A percentile compares a stretch with the other conserved stretches of the same genome.
Evolutionary conservation across 1,139 yeast genomes (phyloP).

Genomic region (Taphrina betulina): DNA sequence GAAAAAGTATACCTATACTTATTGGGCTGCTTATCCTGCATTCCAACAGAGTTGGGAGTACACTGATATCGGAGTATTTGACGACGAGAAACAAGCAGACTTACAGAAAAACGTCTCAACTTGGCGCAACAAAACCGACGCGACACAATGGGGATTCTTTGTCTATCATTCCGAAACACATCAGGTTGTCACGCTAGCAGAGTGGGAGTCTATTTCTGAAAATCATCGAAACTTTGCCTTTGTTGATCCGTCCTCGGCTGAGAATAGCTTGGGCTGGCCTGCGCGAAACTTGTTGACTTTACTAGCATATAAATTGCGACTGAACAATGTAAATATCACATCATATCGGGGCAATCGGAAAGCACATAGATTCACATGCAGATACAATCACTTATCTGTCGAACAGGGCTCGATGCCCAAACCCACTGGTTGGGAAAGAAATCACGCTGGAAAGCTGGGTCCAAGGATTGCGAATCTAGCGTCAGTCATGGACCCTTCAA

Average conservation of each 20-base stretch:
- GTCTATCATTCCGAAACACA: not conserved
- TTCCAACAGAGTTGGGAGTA: constrained; percentile 43
- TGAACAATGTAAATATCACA: constrained; percentile 48
- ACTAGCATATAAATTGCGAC: constrained; percentile 48
- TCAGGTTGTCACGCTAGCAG: not conserved
- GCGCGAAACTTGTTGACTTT: constrained; percentile 64
- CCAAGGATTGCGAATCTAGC: constrained; percentile 85
- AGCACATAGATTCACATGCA: constrained; percentile 5
- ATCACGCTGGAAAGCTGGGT: constrained; percentile 58
- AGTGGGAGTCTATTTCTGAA: constrained; percentile 3
- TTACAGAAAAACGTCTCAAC: not conserved
- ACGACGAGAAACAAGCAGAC: not conserved
- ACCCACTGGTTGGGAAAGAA: constrained; percentile 87
- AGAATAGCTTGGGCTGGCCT: constrained; percentile 55
- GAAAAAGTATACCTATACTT: constrained; percentile 79
- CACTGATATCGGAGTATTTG: not conserved
- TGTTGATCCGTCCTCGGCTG: constrained; percentile 57
- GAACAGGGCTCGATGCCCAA: constrained; percentile 1
- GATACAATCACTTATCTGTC: not conserved
- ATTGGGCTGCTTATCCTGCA: constrained; percentile 85
- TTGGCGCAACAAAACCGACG: constrained; percentile 2
- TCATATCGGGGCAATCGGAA: constrained; percentile 40
- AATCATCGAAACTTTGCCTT: constrained; percentile 49
- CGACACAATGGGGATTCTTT: constrained; percentile 19
- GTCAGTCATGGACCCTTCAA: constrained; percentile 70